These are phyloP conservation scores for Oenanthe javanica DNA, from an alignment of 140 eudicot species.

Conservation along the genomic window DNA sequence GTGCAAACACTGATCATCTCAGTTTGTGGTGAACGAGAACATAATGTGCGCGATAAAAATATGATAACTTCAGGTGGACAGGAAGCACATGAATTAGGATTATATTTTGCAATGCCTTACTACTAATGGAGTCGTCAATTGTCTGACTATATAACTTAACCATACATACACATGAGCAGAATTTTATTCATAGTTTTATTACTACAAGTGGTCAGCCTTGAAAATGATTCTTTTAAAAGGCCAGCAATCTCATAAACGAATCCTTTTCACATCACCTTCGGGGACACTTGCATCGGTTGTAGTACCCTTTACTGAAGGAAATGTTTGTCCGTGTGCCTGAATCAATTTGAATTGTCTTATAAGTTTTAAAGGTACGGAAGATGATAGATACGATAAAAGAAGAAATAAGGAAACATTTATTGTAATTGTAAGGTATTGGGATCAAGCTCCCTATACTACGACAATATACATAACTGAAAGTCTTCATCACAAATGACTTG, in stretches of 20 bases:
- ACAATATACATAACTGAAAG: too few species aligned
- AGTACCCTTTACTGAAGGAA: conserved; percentile 17
- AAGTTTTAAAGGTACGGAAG: not conserved
- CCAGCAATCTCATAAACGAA: conserved; percentile 36
- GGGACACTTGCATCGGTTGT: conserved; percentile 67
- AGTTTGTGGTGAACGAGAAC: not conserved
- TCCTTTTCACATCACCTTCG: conserved; percentile 69
- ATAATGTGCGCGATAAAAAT: not conserved
- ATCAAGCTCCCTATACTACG: too few species aligned
- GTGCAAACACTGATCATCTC: not conserved
- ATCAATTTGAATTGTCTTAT: not conserved
- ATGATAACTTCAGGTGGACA: not conserved
- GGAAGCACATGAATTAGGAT: not conserved
- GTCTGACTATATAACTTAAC: not conserved
- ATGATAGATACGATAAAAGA: not conserved
- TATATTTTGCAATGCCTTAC: not conserved
- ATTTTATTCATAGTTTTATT: not conserved
- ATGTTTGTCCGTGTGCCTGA: conserved; percentile 32
- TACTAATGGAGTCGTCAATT: not conserved
- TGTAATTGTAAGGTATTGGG: not conserved
- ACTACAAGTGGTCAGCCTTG: not conserved
- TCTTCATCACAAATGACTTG: too few species aligned
- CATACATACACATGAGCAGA: not conserved
- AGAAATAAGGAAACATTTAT: not conserved
- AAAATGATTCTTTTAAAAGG: not conserved